Conservation (phyloP, 768 basidiomycete species). For the Lactarius hengduanensis region DNA sequence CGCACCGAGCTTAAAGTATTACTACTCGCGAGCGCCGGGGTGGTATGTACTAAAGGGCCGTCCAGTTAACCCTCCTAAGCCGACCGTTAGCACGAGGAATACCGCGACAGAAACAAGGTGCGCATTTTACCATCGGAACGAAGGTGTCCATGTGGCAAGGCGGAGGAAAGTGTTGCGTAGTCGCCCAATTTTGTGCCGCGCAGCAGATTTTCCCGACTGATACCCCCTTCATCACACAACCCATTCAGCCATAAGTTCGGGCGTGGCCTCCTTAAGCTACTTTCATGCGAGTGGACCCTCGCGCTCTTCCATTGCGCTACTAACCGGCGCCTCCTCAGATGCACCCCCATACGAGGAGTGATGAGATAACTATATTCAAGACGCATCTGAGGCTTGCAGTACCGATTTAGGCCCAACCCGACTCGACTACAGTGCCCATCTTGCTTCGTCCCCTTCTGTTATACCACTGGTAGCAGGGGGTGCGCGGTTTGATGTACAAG, state of each 20-base stretch:
- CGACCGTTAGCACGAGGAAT: background rate
- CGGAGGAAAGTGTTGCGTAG: slow-evolving; percentile 85
- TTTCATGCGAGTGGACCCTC: slow-evolving; percentile 16
- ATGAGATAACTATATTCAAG: too few species aligned
- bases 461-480: slow-evolving; percentile 18
- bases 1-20: slow-evolving; percentile 70
- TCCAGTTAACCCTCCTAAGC: slow-evolving; percentile 84
- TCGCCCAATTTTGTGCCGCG: slow-evolving; percentile 63
- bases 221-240: slow-evolving; percentile 45
- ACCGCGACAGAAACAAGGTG: background rate
- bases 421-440: slow-evolving; percentile 68
- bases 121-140: slow-evolving; percentile 73
- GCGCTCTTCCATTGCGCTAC: slow-evolving; percentile 12
- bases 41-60: slow-evolving; percentile 74
- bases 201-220: slow-evolving; percentile 81
- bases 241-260: slow-evolving; percentile 37
- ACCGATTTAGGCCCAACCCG: slow-evolving; percentile 85
- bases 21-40: slow-evolving; percentile 54
- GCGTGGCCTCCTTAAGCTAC: background rate
- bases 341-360: background rate
- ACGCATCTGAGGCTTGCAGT: slow-evolving; percentile 84
- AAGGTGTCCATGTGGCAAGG: slow-evolving; percentile 87
- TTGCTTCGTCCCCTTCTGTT: slow-evolving; percentile 37
- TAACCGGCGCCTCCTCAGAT: slow-evolving; percentile 29
- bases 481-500: slow-evolving; percentile 45